These are phyloP conservation scores for Collybia nuda DNA, from an alignment of 768 basidiomycete species.

Conservation along the genomic window DNA sequence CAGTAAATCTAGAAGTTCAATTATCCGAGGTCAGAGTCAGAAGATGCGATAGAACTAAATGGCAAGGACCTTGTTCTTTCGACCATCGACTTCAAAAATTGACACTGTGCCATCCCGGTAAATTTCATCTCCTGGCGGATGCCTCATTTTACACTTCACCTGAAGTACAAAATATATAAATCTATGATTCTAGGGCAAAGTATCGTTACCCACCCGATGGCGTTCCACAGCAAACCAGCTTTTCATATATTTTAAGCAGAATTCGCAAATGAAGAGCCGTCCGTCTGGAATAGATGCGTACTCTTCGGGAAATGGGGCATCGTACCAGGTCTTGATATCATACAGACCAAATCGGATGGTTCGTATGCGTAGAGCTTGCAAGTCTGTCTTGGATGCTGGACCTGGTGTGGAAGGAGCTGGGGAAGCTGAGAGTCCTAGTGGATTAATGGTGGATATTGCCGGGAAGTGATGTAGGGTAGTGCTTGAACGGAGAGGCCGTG, in stretches of 20 bases:
- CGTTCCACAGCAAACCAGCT: constrained; percentile 82
- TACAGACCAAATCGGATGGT: constrained; percentile 87
- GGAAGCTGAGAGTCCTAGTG: constrained; percentile 37
- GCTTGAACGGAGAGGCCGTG: constrained; percentile 64
- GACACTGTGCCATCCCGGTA: constrained; percentile 88
- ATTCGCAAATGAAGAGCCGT: constrained; percentile 94
- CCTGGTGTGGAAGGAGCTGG: constrained; percentile 38
- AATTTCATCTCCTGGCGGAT: constrained; percentile 98
- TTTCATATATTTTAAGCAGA: constrained; percentile 98
- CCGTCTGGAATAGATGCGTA: constrained; percentile 92
- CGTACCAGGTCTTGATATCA: constrained; percentile 98
- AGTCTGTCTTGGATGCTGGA: constrained; percentile 28
- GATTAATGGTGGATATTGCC: constrained; percentile 34
- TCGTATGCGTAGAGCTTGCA: constrained; percentile 66
- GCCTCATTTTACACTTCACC: constrained; percentile 93
- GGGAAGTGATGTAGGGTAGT: constrained; percentile 37
- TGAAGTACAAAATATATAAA: constrained; percentile 28
- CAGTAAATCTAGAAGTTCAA: constrained; percentile 79
- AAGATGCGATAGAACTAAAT: constrained; percentile 1
- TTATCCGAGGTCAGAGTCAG: constrained; percentile 5
- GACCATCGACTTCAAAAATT: constrained; percentile 96
- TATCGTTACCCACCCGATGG: constrained; percentile 71
- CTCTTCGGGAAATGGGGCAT: constrained; percentile 98
- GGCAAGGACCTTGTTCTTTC: constrained; percentile 83
- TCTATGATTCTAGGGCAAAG: too few relatives aligned